Conservation (phyloP, 2,329 filamentous ascomycete species). For the Neofusicoccum sp. region DNA sequence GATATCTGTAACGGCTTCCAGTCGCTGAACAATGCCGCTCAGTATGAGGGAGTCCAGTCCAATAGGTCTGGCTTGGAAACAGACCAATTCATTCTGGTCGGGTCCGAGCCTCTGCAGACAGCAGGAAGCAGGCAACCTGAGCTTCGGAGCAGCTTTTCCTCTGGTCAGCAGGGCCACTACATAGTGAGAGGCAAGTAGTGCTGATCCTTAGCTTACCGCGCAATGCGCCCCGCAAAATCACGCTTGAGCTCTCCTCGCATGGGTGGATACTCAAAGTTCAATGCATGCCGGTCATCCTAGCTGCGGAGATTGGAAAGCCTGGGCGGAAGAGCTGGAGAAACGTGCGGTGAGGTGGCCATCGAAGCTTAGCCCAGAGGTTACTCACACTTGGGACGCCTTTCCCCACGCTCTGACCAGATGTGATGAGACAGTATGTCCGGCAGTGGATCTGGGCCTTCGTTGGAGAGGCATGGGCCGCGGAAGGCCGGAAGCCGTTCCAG, state of each 20-base stretch:
- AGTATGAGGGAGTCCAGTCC: no score
- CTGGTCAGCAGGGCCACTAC: neutral
- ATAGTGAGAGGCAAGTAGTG: neutral
- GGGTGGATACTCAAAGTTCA: neutral
- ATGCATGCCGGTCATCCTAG: neutral
- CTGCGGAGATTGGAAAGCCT: neutral
- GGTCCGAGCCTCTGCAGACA: no score
- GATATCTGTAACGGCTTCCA: neutral
- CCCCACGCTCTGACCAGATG: neutral
- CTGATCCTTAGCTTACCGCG: neutral
- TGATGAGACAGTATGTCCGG: neutral
- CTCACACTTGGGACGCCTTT: neutral
- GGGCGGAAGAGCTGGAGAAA: neutral
- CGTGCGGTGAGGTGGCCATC: neutral
- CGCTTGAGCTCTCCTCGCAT: no score
- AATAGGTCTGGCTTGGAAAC: no score
- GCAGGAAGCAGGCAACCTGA: no score
- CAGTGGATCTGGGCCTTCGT: neutral
- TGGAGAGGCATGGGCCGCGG: neutral
- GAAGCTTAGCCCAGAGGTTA: slow-evolving; percentile 7
- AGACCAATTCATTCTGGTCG: no score
- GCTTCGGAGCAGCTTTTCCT: no score
- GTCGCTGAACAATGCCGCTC: no score
- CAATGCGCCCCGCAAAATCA: neutral
- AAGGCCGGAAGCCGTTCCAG: neutral